Evolutionary conservation across 345 rosid genomes (phyloP).

Genomic region (Eutrema heterophyllum): DNA sequence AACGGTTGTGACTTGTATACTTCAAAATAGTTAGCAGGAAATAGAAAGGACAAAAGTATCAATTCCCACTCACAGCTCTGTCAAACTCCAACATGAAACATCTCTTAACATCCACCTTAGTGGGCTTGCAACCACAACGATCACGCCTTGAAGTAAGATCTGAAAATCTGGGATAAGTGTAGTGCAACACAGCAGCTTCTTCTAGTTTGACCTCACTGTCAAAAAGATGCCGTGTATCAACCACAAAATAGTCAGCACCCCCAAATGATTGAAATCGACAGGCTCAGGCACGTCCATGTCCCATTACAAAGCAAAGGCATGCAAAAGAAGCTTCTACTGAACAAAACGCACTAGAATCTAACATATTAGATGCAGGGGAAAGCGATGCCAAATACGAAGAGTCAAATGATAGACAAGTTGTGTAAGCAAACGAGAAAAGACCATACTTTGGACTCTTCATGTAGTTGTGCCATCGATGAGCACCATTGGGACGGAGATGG

Average conservation of each 20-base stretch:
- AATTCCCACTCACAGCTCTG: constrained; percentile 69
- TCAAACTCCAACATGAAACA: constrained; percentile 98
- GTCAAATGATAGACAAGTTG: constrained; percentile 6
- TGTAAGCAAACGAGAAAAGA: background rate
- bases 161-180: constrained; percentile 82
- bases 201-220: constrained; percentile 74
- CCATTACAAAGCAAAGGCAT: background rate
- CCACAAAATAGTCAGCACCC: background rate
- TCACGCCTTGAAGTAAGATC: constrained; percentile 95
- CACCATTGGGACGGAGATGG: constrained; percentile 97
- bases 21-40: background rate
- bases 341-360: background rate
- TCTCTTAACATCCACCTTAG: constrained; percentile 88
- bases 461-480: constrained; percentile 98
- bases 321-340: background rate
- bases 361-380: background rate
- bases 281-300: background rate
- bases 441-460: constrained; percentile 65
- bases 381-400: background rate
- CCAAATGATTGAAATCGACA: background rate
- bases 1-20: constrained; percentile 5
- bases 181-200: constrained; percentile 88
- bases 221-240: constrained; percentile 15
- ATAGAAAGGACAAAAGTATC: background rate
- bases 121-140: constrained; percentile 99